Evolutionary conservation across 1,284 basidiomycete genomes (phyloP).

Genomic region (Pyrrhoderma lamaoense): DNA sequence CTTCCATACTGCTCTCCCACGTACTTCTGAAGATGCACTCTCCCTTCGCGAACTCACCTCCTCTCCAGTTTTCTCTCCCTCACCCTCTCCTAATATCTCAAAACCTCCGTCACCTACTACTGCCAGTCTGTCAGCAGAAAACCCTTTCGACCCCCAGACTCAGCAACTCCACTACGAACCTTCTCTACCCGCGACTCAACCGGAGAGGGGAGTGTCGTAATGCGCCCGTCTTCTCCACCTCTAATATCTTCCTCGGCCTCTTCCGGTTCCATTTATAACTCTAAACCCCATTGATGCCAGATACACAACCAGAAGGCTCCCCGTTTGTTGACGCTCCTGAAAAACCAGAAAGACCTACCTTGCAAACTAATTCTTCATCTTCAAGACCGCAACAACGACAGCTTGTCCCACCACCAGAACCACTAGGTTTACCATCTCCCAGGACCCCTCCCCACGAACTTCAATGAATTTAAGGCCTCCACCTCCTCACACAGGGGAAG

Average conservation of each 20-base stretch:
- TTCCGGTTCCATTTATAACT: neutral
- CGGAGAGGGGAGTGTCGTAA: slow-evolving; percentile 10
- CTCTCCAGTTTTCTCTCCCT: slow-evolving; percentile 17
- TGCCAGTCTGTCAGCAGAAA: slow-evolving; percentile 29
- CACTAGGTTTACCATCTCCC: slow-evolving; percentile 50
- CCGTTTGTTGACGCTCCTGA: slow-evolving; percentile 6
- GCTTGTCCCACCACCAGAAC: slow-evolving; percentile 36
- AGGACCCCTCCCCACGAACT: slow-evolving; percentile 43
- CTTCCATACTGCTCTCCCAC: slow-evolving; percentile 37
- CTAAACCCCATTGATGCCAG: neutral
- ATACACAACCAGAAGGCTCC: slow-evolving; percentile 1
- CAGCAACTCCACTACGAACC: slow-evolving; percentile 12
- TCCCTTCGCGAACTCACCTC: slow-evolving; percentile 30
- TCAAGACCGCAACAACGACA: slow-evolving; percentile 22
- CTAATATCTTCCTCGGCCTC: neutral
- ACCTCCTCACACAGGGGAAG: slow-evolving; percentile 19
- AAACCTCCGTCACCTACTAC: slow-evolving; percentile 28
- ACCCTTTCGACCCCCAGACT: slow-evolving; percentile 39
- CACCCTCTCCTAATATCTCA: slow-evolving; percentile 28
- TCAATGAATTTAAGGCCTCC: too few relatives aligned
- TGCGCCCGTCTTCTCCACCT: slow-evolving; percentile 15
- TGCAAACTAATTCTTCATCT: slow-evolving; percentile 19
- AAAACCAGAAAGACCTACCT: slow-evolving; percentile 1
- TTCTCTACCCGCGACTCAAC: neutral
- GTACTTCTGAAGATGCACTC: slow-evolving; percentile 31